A percentile compares a stretch with the other conserved stretches of the same genome.
phyloP scores from a whole-genome alignment of 176 grass and related monocot species.

The Hordeum vulgare region MorexV3_pseudomolecules_assembly NC_058519.1:664764253-664764752 shows the following conservation, averaged over 20 bases:
- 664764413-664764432: neutral
- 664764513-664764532: conserved; percentile 76
- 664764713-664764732: conserved; percentile 25
- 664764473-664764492: neutral
- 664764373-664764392: neutral
- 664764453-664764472: neutral
- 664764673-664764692: neutral
- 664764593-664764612: conserved; percentile 74
- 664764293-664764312: conserved; percentile 78
- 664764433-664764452: neutral
- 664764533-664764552: conserved; percentile 78
- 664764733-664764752: conserved; percentile 24
- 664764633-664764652: neutral
- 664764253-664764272: conserved; percentile 69
- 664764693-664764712: neutral
- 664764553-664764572: conserved; percentile 73
- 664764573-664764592: conserved; percentile 82
- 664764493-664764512: conserved; percentile 45
- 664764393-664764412: neutral
- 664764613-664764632: neutral
- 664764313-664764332: conserved; percentile 79
- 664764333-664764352: conserved; percentile 59
- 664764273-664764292: conserved; percentile 77
- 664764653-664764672: neutral
- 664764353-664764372: neutral